These are phyloP conservation scores for Roridomyces roridus DNA, from an alignment of 768 basidiomycete species.

Conservation along the genomic window DNA sequence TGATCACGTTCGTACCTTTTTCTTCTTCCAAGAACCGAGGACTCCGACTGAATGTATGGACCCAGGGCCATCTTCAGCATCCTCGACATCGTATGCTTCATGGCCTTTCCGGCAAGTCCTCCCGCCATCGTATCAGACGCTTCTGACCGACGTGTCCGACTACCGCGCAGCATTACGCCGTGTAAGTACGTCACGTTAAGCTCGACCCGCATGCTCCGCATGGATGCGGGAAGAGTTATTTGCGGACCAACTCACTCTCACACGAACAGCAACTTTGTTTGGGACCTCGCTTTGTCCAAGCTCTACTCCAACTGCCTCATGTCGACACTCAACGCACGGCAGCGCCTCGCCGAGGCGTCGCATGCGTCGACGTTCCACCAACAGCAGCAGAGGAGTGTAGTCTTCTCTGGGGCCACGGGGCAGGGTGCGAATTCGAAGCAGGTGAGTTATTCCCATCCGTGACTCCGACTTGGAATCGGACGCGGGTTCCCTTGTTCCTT, in stretches of 20 bases:
- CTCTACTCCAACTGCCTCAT: conserved; percentile 55
- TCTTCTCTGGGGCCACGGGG: conserved; percentile 17
- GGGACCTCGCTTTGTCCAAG: conserved; percentile 54
- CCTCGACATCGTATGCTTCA: conserved; percentile 14
- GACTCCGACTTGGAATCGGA: too few relatives aligned
- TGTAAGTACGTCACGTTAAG: conserved; percentile 40
- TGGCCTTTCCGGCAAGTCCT: conserved; percentile 14
- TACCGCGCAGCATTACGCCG: conserved; percentile 43
- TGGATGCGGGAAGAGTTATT: too few relatives aligned
- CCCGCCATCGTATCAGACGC: background rate
- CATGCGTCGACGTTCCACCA: conserved; percentile 28
- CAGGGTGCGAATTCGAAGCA: conserved; percentile 22
- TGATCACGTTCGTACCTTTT: conserved; percentile 12
- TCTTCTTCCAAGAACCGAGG: background rate
- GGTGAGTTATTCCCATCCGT: too few relatives aligned
- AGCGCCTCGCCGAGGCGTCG: conserved; percentile 35
- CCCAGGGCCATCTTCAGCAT: conserved; percentile 11
- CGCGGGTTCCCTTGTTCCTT: too few relatives aligned
- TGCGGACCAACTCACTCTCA: too few relatives aligned
- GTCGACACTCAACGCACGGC: conserved; percentile 54
- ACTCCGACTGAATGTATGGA: too few relatives aligned
- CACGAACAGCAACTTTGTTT: conserved; percentile 46
- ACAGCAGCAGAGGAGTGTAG: conserved; percentile 26
- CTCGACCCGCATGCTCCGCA: background rate
- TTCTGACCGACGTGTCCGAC: conserved; percentile 4